These are phyloP conservation scores for Ramaria rubella DNA, from an alignment of 768 basidiomycete genomes.

Conservation along the genomic window DNA sequence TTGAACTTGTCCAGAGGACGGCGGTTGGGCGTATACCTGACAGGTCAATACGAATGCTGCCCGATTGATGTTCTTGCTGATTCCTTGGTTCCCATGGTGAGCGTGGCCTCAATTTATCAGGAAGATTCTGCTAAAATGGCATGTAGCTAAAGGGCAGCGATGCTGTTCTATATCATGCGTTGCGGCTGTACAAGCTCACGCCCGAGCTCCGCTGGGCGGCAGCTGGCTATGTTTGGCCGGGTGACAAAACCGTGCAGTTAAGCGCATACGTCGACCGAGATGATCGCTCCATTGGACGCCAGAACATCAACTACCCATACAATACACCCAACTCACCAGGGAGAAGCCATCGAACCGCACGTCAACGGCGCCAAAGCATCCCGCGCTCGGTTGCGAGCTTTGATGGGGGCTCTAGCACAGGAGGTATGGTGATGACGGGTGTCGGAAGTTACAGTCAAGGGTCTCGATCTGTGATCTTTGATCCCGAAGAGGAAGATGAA, in stretches of 20 bases:
- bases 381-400: neutral
- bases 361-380: neutral
- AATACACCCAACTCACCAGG: neutral
- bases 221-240: slow-evolving; percentile 77
- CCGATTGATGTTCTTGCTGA: slow-evolving; percentile 67
- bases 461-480: slow-evolving; percentile 12
- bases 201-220: slow-evolving; percentile 78
- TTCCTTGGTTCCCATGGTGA: slow-evolving; percentile 60
- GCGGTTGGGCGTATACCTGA: slow-evolving; percentile 66
- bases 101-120: slow-evolving; percentile 20
- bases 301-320: slow-evolving; percentile 6
- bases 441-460: neutral
- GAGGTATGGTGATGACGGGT: neutral
- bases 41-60: slow-evolving; percentile 54
- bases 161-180: slow-evolving; percentile 64
- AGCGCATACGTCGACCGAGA: slow-evolving; percentile 29
- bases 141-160: slow-evolving; percentile 71
- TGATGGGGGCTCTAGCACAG: neutral
- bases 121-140: neutral
- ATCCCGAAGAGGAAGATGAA: slow-evolving; percentile 28
- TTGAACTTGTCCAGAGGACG: slow-evolving; percentile 66
- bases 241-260: slow-evolving; percentile 58
- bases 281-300: neutral
- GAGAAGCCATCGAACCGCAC: neutral
- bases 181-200: slow-evolving; percentile 67